A percentile compares a stretch with the other conserved stretches of the same genome.
Conservation (phyloP, 1,139 yeast genomes). For the Hemisphaericaspora xylanilytica region DNA sequence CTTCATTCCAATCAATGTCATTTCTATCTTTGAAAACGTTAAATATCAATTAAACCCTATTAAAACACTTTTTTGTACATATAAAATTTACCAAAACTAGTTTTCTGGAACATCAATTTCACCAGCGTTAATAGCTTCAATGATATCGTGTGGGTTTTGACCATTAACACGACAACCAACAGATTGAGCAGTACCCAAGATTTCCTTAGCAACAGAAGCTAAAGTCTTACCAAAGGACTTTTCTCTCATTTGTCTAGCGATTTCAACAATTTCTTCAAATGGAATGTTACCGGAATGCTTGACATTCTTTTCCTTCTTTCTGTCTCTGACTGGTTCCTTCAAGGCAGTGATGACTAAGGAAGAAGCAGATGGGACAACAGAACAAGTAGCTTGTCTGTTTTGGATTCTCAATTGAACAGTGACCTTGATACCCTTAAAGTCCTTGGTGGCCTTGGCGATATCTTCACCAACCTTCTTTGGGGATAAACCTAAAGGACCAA, state of each 20-base stretch:
- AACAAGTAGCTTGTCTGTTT: slow-evolving; percentile 99
- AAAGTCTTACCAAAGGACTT: slow-evolving; percentile 98
- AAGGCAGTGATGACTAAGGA: slow-evolving; percentile 98
- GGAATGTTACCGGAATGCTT: slow-evolving; percentile 99
- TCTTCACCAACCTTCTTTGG: slow-evolving; percentile 99
- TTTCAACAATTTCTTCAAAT: slow-evolving; percentile 92
- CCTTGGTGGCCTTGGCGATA: slow-evolving; percentile 99
- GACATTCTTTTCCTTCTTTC: slow-evolving; percentile 99
- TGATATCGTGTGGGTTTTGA: slow-evolving; percentile 99
- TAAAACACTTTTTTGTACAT: slow-evolving; percentile 16
- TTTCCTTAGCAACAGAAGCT: slow-evolving; percentile 97
- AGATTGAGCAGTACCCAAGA: slow-evolving; percentile 99
- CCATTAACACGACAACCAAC: slow-evolving; percentile 99
- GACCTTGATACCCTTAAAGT: slow-evolving; percentile 98
- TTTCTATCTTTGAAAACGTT: slow-evolving; percentile 11
- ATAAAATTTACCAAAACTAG: slow-evolving; percentile 38
- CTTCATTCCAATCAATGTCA: neutral
- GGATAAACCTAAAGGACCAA: slow-evolving; percentile 99
- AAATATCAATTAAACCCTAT: slow-evolving; percentile 18
- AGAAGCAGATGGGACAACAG: slow-evolving; percentile 99
- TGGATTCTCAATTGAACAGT: slow-evolving; percentile 98
- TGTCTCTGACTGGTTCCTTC: slow-evolving; percentile 99
- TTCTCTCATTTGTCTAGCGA: slow-evolving; percentile 96
- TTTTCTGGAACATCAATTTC: slow-evolving; percentile 94
- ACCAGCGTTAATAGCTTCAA: slow-evolving; percentile 97